phyloP scores from a whole-genome alignment of 768 basidiomycete genomes.

The Pisolithus orientalis region DNA sequence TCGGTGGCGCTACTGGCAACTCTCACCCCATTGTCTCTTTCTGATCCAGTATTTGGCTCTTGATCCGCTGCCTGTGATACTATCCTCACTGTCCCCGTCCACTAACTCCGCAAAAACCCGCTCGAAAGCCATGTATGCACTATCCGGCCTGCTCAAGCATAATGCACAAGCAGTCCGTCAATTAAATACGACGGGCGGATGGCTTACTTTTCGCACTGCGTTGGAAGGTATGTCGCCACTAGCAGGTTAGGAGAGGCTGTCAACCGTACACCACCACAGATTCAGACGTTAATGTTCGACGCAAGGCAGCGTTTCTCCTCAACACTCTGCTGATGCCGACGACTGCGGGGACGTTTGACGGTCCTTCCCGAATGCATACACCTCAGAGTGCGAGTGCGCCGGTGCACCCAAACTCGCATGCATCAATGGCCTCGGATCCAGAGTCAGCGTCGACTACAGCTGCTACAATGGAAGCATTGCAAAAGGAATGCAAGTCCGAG shows the following conservation, averaged over 20 bases:
- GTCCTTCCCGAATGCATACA: slow-evolving; percentile 12
- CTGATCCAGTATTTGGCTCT: slow-evolving; percentile 49
- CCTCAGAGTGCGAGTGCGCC: slow-evolving; percentile 24
- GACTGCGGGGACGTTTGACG: slow-evolving; percentile 6
- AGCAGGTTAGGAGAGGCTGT: background rate
- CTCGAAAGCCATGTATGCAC: slow-evolving; percentile 76
- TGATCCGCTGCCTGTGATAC: slow-evolving; percentile 59
- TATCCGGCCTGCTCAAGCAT: slow-evolving; percentile 78
- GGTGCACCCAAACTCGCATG: slow-evolving; percentile 71
- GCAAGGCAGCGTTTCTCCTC: slow-evolving; percentile 75
- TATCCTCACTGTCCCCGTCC: slow-evolving; percentile 54
- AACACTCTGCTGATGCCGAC: slow-evolving; percentile 59
- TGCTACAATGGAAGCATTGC: slow-evolving; percentile 44
- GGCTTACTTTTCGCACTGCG: slow-evolving; percentile 52
- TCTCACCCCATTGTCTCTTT: no score
- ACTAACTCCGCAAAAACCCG: slow-evolving; percentile 48
- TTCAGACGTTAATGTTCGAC: slow-evolving; percentile 68
- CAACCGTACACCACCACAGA: slow-evolving; percentile 38
- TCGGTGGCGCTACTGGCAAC: slow-evolving; percentile 3
- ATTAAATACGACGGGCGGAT: slow-evolving; percentile 51
- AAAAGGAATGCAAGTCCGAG: slow-evolving; percentile 24
- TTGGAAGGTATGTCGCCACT: slow-evolving; percentile 47
- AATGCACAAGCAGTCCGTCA: slow-evolving; percentile 57
- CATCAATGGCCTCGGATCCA: slow-evolving; percentile 54
- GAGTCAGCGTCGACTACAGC: slow-evolving; percentile 43